These are phyloP conservation scores for Neurospora crassa DNA, from an alignment of 2,329 filamentous ascomycete species.

Conservation along the genomic window DNA sequence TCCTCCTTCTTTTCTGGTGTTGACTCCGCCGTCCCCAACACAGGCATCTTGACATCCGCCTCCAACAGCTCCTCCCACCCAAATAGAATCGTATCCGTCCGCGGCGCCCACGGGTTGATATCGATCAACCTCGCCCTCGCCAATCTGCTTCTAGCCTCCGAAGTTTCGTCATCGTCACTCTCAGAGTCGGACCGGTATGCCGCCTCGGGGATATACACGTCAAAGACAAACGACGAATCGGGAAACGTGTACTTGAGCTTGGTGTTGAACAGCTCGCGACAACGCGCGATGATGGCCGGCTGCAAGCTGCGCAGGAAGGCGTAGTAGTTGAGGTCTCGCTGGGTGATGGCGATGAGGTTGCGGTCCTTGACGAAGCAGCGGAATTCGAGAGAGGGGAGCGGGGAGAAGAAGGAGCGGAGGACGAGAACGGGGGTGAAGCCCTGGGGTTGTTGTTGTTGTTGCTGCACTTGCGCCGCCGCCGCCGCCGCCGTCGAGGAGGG, in stretches of 20 bases:
- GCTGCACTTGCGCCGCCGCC: background rate
- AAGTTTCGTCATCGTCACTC: slow-evolving; percentile 25
- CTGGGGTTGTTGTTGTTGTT: slow-evolving; percentile 19
- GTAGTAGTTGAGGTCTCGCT: slow-evolving; percentile 86
- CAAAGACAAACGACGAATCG: slow-evolving; percentile 77
- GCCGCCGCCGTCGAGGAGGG: slow-evolving; percentile 8
- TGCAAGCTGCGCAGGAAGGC: slow-evolving; percentile 63
- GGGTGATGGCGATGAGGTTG: slow-evolving; percentile 71
- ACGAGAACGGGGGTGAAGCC: slow-evolving; percentile 69
- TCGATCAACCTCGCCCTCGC: slow-evolving; percentile 79
- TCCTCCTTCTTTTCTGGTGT: slow-evolving; percentile 15
- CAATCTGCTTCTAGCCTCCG: slow-evolving; percentile 41
- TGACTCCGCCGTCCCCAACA: slow-evolving; percentile 39
- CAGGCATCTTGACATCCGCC: slow-evolving; percentile 50
- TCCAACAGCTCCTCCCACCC: slow-evolving; percentile 80
- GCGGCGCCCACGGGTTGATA: slow-evolving; percentile 86
- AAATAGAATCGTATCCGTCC: slow-evolving; percentile 84
- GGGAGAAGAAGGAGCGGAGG: slow-evolving; percentile 76
- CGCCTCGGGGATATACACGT: slow-evolving; percentile 77
- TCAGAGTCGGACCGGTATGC: slow-evolving; percentile 31
- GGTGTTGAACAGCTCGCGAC: slow-evolving; percentile 64
- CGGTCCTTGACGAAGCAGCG: slow-evolving; percentile 86
- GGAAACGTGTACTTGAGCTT: slow-evolving; percentile 69
- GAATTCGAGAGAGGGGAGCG: slow-evolving; percentile 89
- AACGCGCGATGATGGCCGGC: slow-evolving; percentile 54